Conservation (phyloP, 495 filamentous ascomycete genomes). For the Saxophila tyrrhenica region DNA sequence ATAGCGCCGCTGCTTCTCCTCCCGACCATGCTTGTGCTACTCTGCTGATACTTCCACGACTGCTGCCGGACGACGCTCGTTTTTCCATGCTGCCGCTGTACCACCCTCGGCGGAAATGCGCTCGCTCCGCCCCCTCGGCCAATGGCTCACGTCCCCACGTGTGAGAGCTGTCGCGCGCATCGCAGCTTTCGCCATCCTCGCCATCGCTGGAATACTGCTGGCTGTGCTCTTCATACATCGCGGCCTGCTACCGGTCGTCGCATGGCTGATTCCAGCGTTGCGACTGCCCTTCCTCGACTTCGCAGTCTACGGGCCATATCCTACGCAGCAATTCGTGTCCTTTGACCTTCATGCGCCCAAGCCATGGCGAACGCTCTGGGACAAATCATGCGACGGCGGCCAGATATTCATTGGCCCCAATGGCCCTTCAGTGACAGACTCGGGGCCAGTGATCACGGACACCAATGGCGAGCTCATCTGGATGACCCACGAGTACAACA, state of each 20-base stretch:
- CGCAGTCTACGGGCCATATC: constrained; percentile 12
- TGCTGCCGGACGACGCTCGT: neutral
- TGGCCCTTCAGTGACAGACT: constrained; percentile 3
- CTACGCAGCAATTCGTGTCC: constrained; percentile 5
- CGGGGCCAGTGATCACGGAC: constrained; percentile 12
- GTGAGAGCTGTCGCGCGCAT: neutral
- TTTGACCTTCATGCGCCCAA: constrained; percentile 10
- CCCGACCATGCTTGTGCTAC: no score
- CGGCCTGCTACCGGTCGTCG: constrained; percentile 8
- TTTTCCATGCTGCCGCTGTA: neutral
- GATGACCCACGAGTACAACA: constrained; percentile 5
- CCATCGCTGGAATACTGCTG: neutral
- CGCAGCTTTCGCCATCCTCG: constrained; percentile 4
- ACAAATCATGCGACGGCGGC: constrained; percentile 11
- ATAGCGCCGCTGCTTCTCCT: no score
- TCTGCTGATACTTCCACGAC: neutral
- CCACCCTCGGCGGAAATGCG: neutral
- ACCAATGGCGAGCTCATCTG: constrained; percentile 9
- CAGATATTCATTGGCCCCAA: constrained; percentile 10
- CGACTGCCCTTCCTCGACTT: constrained; percentile 11
- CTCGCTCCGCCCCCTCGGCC: neutral
- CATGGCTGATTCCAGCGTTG: constrained; percentile 5
- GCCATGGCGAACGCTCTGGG: constrained; percentile 3
- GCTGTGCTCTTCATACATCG: constrained; percentile 1
- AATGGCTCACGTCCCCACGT: neutral